Conservation (phyloP, 176 grass and related monocot species). For the Zizania latifolia region DNA sequence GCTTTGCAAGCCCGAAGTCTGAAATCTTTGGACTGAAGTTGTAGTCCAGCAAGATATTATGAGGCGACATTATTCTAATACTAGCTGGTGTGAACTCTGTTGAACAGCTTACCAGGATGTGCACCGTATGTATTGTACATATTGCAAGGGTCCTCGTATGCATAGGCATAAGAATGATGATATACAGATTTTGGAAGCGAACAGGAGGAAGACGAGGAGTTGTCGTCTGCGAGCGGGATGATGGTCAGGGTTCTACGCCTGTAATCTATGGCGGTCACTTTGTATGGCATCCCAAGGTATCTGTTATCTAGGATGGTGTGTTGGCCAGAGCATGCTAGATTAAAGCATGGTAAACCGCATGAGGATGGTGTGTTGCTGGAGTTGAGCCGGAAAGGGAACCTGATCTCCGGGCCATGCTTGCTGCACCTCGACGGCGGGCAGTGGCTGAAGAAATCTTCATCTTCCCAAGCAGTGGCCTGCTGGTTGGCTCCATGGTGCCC, state of each 20-base stretch:
- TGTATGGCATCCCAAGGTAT: background rate
- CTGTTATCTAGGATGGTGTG: slow-evolving; percentile 36
- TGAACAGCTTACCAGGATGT: background rate
- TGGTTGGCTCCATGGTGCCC: slow-evolving; percentile 1
- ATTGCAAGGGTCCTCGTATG: too few relatives aligned
- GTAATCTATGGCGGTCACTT: slow-evolving; percentile 35
- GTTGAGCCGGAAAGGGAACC: slow-evolving; percentile 35
- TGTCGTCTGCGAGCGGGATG: background rate
- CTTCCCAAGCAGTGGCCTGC: background rate
- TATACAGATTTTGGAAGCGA: background rate
- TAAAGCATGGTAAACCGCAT: slow-evolving; percentile 19
- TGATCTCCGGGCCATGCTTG: slow-evolving; percentile 34
- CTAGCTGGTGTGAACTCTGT: background rate
- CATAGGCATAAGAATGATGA: too few relatives aligned
- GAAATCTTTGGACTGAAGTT: too few relatives aligned
- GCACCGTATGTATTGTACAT: background rate
- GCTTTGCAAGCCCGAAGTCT: too few relatives aligned
- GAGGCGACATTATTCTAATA: background rate
- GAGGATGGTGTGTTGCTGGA: background rate
- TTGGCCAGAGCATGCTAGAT: slow-evolving; percentile 35
- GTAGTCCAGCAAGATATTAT: background rate
- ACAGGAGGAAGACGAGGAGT: background rate
- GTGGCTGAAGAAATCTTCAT: slow-evolving; percentile 28
- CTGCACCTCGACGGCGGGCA: slow-evolving; percentile 28
- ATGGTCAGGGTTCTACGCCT: accelerated